A percentile compares a stretch with the other conserved stretches of the same genome.
Conservation (phyloP, 2,329 filamentous ascomycete species). For the Zasmidium cellare region DNA sequence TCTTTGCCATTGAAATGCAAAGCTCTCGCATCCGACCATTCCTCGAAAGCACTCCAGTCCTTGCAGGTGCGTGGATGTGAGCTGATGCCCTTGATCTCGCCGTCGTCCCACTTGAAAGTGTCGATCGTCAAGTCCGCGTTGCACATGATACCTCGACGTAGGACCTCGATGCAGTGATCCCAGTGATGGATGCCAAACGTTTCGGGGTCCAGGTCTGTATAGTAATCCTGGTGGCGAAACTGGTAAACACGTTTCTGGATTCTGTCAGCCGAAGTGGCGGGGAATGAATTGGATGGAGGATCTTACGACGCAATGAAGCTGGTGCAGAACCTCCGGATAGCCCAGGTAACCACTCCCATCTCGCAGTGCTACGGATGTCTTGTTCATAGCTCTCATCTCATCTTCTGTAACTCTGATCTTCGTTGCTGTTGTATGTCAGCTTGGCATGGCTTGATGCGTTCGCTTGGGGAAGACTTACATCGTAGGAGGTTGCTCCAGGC, state of each 20-base stretch:
- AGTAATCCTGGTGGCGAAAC: constrained; percentile 9
- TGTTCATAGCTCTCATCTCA: constrained; percentile 18
- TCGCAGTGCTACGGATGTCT: constrained; percentile 7
- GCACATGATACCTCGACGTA: constrained; percentile 12
- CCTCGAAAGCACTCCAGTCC: constrained; percentile 12
- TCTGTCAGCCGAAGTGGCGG: too few relatives aligned
- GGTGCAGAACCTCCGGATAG: constrained; percentile 15
- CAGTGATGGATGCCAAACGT: constrained; percentile 8
- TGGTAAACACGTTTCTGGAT: constrained; percentile 19
- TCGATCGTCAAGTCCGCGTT: constrained; percentile 14
- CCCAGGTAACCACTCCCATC: constrained; percentile 10
- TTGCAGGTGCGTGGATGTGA: constrained; percentile 8
- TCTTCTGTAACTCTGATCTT: constrained; percentile 8
- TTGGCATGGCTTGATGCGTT: too few relatives aligned
- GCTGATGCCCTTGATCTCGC: constrained; percentile 9
- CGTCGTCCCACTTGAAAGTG: constrained; percentile 9
- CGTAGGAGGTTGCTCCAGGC: constrained; percentile 4
- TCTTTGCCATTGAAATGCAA: not conserved
- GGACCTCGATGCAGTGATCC: constrained; percentile 16
- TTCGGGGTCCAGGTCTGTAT: constrained; percentile 5
- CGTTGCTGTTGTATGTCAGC: too few relatives aligned
- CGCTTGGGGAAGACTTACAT: constrained; percentile 1
- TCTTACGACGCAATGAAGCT: constrained; percentile 13
- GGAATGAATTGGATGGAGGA: too few relatives aligned
- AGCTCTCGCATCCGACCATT: constrained; percentile 8